Evolutionary conservation across 306 rosid species (phyloP).

Genomic region (Canavalia ensiformis): DNA sequence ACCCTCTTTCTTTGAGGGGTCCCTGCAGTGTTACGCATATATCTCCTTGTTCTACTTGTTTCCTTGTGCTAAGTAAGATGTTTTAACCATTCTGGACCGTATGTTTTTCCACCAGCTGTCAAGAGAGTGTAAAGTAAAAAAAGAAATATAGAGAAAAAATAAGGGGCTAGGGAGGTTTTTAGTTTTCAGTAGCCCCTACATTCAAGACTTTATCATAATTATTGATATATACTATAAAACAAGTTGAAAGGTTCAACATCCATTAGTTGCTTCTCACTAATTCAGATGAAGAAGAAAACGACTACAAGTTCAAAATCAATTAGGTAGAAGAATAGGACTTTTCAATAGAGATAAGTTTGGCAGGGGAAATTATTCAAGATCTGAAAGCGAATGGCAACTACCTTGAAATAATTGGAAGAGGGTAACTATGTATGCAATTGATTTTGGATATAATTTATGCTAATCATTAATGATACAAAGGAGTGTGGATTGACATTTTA

Average conservation of each 20-base stretch:
- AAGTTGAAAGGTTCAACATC: constrained; percentile 39
- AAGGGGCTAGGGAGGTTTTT: constrained; percentile 28
- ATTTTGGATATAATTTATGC: constrained; percentile 40
- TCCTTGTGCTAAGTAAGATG: constrained; percentile 11
- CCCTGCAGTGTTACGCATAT: not conserved
- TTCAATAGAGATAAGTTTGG: constrained; percentile 46
- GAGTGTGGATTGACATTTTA: constrained; percentile 50
- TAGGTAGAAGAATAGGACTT: constrained; percentile 49
- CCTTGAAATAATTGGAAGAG: constrained; percentile 47
- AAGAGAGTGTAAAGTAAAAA: not conserved
- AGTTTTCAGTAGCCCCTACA: not conserved
- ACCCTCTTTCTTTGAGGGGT: not conserved
- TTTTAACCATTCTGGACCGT: constrained; percentile 14
- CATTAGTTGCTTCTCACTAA: constrained; percentile 25
- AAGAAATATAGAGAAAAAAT: not conserved
- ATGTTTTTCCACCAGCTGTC: not conserved
- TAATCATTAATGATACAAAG: constrained; percentile 47
- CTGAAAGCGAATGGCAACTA: constrained; percentile 47
- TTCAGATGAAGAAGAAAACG: constrained; percentile 39
- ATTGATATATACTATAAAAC: constrained; percentile 21
- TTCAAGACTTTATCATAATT: constrained; percentile 27
- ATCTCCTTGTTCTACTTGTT: constrained; percentile 14
- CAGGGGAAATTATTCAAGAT: constrained; percentile 44
- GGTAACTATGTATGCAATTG: constrained; percentile 2
- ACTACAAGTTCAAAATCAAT: constrained; percentile 42